phyloP scores from a whole-genome alignment of 192 early-diverging fungal species.

The Spizellomyces punctatus region DNA sequence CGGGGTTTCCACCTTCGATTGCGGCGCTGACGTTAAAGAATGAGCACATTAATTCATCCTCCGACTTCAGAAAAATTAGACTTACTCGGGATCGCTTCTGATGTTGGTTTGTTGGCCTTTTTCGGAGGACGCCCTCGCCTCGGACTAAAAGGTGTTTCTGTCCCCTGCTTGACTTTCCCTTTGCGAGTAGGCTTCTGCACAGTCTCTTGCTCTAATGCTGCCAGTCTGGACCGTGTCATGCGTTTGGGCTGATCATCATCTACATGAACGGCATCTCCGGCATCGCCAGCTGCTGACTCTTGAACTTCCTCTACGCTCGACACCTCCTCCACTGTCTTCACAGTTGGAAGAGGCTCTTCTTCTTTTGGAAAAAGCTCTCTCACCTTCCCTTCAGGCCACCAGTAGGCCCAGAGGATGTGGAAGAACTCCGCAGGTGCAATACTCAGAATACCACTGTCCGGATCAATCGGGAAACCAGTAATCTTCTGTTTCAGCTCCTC shows the following conservation, averaged over 20 bases:
- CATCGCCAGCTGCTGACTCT: not conserved
- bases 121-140: too few species aligned
- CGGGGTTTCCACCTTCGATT: not conserved
- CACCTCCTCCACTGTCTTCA: not conserved
- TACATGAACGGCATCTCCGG: not conserved
- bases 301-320: not conserved
- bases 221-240: slow-evolving; percentile 12
- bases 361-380: slow-evolving; percentile 23
- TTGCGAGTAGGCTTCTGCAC: too few species aligned
- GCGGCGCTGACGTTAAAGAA: not conserved
- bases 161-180: too few species aligned
- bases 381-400: slow-evolving; percentile 18
- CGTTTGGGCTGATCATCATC: slow-evolving; percentile 3
- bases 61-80: too few species aligned
- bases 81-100: too few species aligned
- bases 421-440: slow-evolving; percentile 11
- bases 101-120: too few species aligned
- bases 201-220: not conserved
- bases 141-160: too few species aligned
- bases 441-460: slow-evolving; percentile 32
- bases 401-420: slow-evolving; percentile 8
- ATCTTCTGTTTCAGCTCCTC: slow-evolving; percentile 22
- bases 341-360: not conserved
- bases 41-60: too few species aligned
- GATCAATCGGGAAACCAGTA: slow-evolving; percentile 28